Evolutionary conservation across 257 asterid species (phyloP).

Genomic region (Nyctanthes arbortristis): DNA sequence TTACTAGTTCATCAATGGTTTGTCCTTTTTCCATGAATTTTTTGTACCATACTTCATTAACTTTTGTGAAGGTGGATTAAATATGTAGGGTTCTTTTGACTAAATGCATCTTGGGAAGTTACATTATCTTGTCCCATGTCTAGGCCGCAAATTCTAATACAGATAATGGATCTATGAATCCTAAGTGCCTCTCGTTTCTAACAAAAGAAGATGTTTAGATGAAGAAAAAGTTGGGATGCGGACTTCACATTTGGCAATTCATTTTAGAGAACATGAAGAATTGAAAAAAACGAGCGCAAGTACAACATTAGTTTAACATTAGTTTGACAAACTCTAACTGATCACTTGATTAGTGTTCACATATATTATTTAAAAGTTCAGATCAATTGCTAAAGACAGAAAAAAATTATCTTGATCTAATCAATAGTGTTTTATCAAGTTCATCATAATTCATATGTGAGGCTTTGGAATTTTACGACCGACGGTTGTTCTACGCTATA

Average conservation of each 20-base stretch:
- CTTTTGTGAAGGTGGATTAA: not conserved
- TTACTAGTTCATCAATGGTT: too few relatives aligned
- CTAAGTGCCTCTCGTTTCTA: not conserved
- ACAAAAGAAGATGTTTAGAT: not conserved
- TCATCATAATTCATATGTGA: too few relatives aligned
- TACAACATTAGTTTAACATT: too few relatives aligned
- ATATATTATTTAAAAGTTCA: too few relatives aligned
- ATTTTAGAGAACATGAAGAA: not conserved
- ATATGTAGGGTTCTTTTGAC: not conserved
- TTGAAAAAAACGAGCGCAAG: not conserved
- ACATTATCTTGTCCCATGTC: not conserved
- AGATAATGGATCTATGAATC: not conserved
- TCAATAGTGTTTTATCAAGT: too few relatives aligned
- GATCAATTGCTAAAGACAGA: too few relatives aligned
- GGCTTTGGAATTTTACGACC: too few relatives aligned
- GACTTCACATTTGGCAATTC: constrained; percentile 1
- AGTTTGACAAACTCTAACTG: too few relatives aligned
- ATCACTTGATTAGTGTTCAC: too few relatives aligned
- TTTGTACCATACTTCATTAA: not conserved
- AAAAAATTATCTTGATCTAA: too few relatives aligned
- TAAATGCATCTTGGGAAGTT: not conserved
- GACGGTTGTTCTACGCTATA: too few relatives aligned
- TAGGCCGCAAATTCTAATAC: not conserved
- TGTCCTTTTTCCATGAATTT: too few relatives aligned
- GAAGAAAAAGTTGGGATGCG: not conserved